Evolutionary conservation across 306 rosid genomes (phyloP).

Genomic region (Dryas drummondii): DNA sequence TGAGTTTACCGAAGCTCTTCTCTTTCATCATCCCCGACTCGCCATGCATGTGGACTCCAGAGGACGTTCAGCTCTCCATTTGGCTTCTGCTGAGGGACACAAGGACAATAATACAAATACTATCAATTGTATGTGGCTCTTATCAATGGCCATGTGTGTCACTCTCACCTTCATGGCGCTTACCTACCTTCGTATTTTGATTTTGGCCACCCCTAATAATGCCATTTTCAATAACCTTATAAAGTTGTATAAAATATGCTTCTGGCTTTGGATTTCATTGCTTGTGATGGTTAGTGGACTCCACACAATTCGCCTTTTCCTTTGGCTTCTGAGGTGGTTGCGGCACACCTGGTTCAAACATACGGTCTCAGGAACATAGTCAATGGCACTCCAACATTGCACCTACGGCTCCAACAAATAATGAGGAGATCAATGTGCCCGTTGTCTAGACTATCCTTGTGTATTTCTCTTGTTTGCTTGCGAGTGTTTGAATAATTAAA

Average conservation of each 20-base stretch:
- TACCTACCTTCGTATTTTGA: background rate
- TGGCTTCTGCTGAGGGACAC: too few relatives aligned
- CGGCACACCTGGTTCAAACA: background rate
- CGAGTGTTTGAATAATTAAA: too few relatives aligned
- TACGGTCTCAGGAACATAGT: background rate
- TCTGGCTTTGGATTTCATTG: background rate
- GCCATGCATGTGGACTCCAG: too few relatives aligned
- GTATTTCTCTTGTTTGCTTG: too few relatives aligned
- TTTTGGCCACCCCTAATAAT: background rate
- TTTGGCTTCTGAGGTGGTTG: background rate
- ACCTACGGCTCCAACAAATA: too few relatives aligned
- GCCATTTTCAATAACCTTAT: fast-evolving
- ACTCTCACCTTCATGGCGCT: background rate
- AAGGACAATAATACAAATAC: too few relatives aligned
- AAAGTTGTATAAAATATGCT: too few relatives aligned
- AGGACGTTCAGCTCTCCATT: too few relatives aligned
- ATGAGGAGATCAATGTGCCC: too few relatives aligned
- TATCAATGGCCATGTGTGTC: background rate
- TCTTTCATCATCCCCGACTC: too few relatives aligned
- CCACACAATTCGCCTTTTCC: background rate
- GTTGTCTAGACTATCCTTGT: too few relatives aligned
- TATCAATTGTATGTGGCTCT: slow-evolving; percentile 3
- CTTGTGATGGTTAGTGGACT: background rate
- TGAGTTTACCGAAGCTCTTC: too few relatives aligned
- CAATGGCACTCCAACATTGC: background rate